phyloP scores from a whole-genome alignment of 768 basidiomycete species.

The Naganishia vishniacii region DNA sequence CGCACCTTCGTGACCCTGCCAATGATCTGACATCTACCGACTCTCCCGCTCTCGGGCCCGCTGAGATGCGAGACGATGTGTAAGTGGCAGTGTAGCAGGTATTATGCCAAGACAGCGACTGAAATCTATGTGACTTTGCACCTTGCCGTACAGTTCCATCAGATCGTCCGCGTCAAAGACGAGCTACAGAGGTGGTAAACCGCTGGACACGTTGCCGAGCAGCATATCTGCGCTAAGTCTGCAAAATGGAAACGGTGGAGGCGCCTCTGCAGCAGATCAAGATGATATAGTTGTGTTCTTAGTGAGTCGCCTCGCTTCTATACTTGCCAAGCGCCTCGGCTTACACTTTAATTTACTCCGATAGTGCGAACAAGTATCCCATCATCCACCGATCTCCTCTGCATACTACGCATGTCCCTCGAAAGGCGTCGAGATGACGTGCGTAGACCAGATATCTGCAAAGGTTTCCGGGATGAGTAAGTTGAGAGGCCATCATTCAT shows the following conservation, averaged over 20 bases:
- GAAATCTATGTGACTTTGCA: too few relatives aligned
- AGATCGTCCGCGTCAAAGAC: slow-evolving; percentile 10
- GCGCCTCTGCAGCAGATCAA: not conserved
- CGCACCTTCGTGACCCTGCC: slow-evolving; percentile 42
- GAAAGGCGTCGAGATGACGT: slow-evolving; percentile 64
- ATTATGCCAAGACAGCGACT: too few relatives aligned
- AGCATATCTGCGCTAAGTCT: slow-evolving; percentile 6
- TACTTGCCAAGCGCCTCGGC: too few relatives aligned
- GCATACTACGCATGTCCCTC: slow-evolving; percentile 73
- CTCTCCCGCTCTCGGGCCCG: slow-evolving; percentile 12
- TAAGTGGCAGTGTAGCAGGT: not conserved
- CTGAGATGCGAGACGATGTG: slow-evolving; percentile 20
- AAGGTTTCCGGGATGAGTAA: slow-evolving; percentile 75
- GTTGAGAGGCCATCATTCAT: slow-evolving; percentile 25
- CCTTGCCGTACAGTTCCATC: slow-evolving; percentile 24
- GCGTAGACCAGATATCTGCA: slow-evolving; percentile 85
- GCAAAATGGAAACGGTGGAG: not conserved
- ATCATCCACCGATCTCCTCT: slow-evolving; percentile 91
- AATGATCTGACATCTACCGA: not conserved
- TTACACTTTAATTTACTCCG: not conserved
- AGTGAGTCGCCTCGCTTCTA: too few relatives aligned
- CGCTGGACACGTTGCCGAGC: not conserved
- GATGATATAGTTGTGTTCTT: slow-evolving; percentile 58
- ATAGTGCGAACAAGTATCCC: slow-evolving; percentile 85
- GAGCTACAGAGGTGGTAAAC: not conserved